Conservation (phyloP, 805 yeast genomes). For the Kockiozyma suomiensis region DNA sequence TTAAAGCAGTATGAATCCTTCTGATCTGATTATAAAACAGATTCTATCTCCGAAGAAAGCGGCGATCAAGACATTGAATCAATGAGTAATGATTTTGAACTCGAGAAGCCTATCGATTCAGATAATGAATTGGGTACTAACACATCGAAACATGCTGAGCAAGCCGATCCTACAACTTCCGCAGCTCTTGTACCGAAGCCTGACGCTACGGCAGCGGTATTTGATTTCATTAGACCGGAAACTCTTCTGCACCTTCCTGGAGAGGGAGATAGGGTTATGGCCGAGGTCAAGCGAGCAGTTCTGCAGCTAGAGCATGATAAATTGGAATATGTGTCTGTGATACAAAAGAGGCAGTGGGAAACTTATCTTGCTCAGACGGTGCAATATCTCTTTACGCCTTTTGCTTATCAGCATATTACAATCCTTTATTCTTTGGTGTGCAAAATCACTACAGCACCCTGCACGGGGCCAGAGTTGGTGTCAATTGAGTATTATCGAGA, state of each 20-base stretch:
- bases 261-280: slow-evolving; percentile 14
- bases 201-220: not conserved
- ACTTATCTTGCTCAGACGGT: slow-evolving; percentile 55
- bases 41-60: not conserved
- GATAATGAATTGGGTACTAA: not conserved
- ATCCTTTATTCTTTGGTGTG: slow-evolving; percentile 82
- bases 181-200: slow-evolving; percentile 1
- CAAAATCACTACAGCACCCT: slow-evolving; percentile 82
- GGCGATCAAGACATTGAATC: not conserved
- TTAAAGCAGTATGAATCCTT: too few relatives aligned
- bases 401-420: slow-evolving; percentile 75
- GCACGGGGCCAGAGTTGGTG: slow-evolving; percentile 86
- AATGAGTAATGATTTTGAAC: not conserved
- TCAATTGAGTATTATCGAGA: slow-evolving; percentile 88
- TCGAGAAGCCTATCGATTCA: not conserved
- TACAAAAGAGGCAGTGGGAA: slow-evolving; percentile 68
- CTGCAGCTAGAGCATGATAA: slow-evolving; percentile 35
- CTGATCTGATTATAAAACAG: too few relatives aligned
- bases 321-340: slow-evolving; percentile 35
- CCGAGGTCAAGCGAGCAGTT: slow-evolving; percentile 20
- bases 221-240: slow-evolving; percentile 21
- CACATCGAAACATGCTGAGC: not conserved
- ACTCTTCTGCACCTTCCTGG: slow-evolving; percentile 21
- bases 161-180: not conserved
- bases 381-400: slow-evolving; percentile 62